Evolutionary conservation across 768 basidiomycete species (phyloP).

Genomic region (Serendipita sp.): DNA sequence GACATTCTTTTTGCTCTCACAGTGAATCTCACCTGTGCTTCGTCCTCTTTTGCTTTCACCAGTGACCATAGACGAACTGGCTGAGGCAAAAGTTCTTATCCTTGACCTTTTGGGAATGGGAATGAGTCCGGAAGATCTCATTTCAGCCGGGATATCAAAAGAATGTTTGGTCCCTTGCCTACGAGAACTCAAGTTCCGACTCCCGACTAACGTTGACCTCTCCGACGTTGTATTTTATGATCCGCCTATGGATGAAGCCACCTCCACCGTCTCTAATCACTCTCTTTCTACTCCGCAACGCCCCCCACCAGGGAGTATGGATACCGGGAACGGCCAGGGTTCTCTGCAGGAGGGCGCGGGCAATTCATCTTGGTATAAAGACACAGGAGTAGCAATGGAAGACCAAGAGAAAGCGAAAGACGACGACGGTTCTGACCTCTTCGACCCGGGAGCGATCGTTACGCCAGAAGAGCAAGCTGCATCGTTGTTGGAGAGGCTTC

Average conservation of each 20-base stretch:
- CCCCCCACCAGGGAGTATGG: background rate
- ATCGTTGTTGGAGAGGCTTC: background rate
- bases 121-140: background rate
- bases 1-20: too few relatives aligned
- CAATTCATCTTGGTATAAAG: background rate
- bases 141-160: background rate
- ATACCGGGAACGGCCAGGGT: background rate
- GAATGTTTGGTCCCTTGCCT: background rate
- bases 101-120: background rate
- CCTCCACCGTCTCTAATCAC: background rate
- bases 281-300: background rate
- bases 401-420: background rate
- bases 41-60: background rate
- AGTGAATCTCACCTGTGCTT: background rate
- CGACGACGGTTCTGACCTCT: background rate
- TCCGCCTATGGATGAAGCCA: background rate
- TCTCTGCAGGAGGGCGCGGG: background rate
- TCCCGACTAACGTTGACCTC: conserved; percentile 16
- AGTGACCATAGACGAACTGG: background rate
- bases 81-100: background rate
- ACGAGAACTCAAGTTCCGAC: conserved; percentile 10
- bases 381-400: background rate
- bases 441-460: background rate
- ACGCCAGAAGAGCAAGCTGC: background rate
- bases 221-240: background rate